These are phyloP conservation scores for Sanghuangporus weigelae DNA, from an alignment of 1,284 basidiomycete genomes.

Conservation along the genomic window DNA sequence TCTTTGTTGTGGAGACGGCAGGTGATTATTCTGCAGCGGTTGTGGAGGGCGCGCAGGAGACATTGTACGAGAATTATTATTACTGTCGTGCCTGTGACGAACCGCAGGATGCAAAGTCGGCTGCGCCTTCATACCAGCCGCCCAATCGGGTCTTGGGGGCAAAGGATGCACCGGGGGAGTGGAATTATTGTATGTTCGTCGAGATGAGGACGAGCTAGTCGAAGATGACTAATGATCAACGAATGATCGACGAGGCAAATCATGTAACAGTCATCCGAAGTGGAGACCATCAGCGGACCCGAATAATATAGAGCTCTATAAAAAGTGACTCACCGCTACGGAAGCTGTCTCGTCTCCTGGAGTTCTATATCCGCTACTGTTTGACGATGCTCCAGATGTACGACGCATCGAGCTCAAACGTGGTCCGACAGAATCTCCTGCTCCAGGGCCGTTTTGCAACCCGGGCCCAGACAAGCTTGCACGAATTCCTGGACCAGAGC, in stretches of 20 bases:
- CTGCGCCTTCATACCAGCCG: conserved; percentile 71
- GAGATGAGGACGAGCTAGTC: conserved; percentile 73
- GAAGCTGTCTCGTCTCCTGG: conserved; percentile 71
- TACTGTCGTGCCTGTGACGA: conserved; percentile 39
- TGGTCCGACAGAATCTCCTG: conserved; percentile 50
- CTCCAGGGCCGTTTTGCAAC: conserved; percentile 14
- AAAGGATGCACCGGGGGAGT: conserved; percentile 72
- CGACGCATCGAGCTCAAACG: conserved; percentile 51
- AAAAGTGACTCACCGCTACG: conserved; percentile 51
- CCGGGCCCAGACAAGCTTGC: conserved; percentile 24
- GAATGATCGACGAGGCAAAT: conserved; percentile 10
- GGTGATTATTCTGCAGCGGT: conserved; percentile 30
- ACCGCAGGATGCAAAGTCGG: conserved; percentile 49
- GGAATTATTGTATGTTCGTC: conserved; percentile 66
- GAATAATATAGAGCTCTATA: conserved; percentile 20
- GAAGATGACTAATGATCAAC: conserved; percentile 42
- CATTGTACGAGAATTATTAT: conserved; percentile 32
- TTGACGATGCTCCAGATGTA: conserved; percentile 38
- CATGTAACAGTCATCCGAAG: conserved; percentile 8
- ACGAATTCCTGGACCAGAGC: conserved; percentile 42
- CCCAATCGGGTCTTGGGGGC: conserved; percentile 78
- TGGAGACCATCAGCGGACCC: conserved; percentile 8
- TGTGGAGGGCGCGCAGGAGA: conserved; percentile 33
- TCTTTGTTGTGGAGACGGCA: conserved; percentile 25
- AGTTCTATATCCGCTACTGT: conserved; percentile 51